Evolutionary conservation across 352 stramenopile genomes (phyloP).

Genomic region (Phytophthora palmivora): DNA sequence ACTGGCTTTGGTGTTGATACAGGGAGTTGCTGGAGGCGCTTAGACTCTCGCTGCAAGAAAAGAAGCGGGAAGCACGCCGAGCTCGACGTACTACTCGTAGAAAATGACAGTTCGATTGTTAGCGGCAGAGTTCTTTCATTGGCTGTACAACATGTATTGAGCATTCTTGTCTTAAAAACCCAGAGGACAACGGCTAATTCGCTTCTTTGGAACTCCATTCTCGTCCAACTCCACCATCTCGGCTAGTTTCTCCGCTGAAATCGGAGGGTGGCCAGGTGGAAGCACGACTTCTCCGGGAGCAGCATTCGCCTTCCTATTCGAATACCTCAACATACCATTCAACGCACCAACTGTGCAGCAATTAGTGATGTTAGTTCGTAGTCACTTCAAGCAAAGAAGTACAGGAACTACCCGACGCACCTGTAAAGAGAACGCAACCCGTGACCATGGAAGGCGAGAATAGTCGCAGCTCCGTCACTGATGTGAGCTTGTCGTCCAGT

Average conservation of each 20-base stretch:
- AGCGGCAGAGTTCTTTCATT: not conserved
- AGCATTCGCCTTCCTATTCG: slow-evolving; percentile 41
- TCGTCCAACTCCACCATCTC: slow-evolving; percentile 49
- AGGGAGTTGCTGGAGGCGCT: slow-evolving; percentile 66
- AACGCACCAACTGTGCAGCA: slow-evolving; percentile 43
- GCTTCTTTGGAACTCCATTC: slow-evolving; percentile 55
- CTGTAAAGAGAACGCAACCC: slow-evolving; percentile 61
- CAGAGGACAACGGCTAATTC: slow-evolving; percentile 66
- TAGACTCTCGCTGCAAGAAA: slow-evolving; percentile 67
- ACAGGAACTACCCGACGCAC: slow-evolving; percentile 15
- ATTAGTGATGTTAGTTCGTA: slow-evolving; percentile 1
- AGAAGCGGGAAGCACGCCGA: slow-evolving; percentile 65
- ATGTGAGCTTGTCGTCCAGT: slow-evolving; percentile 51
- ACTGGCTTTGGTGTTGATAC: slow-evolving; percentile 17
- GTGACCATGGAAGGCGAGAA: slow-evolving; percentile 74
- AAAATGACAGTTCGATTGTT: slow-evolving; percentile 33
- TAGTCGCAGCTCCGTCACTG: slow-evolving; percentile 65
- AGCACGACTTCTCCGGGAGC: slow-evolving; percentile 43
- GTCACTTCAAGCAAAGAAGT: too few relatives aligned
- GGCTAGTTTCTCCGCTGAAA: slow-evolving; percentile 44
- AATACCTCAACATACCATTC: slow-evolving; percentile 55
- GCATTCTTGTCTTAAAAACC: slow-evolving; percentile 46
- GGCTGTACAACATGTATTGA: not conserved
- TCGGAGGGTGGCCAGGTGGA: slow-evolving; percentile 43
- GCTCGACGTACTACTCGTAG: slow-evolving; percentile 47